phyloP scores from a whole-genome alignment of 1,139 yeast species.

The Candida sp. region DNA sequence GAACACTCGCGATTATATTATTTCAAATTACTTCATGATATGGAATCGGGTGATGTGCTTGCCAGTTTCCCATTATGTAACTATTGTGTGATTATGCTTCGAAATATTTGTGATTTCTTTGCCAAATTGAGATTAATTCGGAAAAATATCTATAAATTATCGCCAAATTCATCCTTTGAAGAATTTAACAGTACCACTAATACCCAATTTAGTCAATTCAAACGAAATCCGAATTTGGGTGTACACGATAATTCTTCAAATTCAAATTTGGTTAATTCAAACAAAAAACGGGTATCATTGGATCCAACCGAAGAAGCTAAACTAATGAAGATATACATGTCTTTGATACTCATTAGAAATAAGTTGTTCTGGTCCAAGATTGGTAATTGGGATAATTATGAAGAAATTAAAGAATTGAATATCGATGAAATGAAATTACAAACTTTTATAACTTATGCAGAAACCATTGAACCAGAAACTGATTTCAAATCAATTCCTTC shows the following conservation, averaged over 20 bases:
- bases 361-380: slow-evolving; percentile 80
- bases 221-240: slow-evolving; percentile 2
- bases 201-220: slow-evolving; percentile 5
- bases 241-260: not conserved
- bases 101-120: slow-evolving; percentile 77
- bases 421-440: slow-evolving; percentile 24
- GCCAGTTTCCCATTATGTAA: slow-evolving; percentile 74
- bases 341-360: slow-evolving; percentile 29
- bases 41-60: slow-evolving; percentile 23
- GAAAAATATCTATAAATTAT: slow-evolving; percentile 41
- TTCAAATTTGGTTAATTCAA: slow-evolving; percentile 1
- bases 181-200: slow-evolving; percentile 11
- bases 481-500: not conserved
- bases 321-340: slow-evolving; percentile 22
- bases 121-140: slow-evolving; percentile 68
- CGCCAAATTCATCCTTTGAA: slow-evolving; percentile 19
- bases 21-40: slow-evolving; percentile 41
- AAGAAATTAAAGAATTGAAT: slow-evolving; percentile 25
- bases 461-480: not conserved
- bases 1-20: slow-evolving; percentile 78
- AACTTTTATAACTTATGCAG: slow-evolving; percentile 12
- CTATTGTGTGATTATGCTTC: slow-evolving; percentile 72
- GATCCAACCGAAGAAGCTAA: slow-evolving; percentile 19
- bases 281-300: slow-evolving; percentile 37
- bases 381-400: slow-evolving; percentile 59